A percentile compares a stretch with the other conserved stretches of the same genome.
These are phyloP conservation scores for Clonostachys chloroleuca DNA, from an alignment of 2,329 filamentous ascomycete genomes.

Conservation along the genomic window DNA sequence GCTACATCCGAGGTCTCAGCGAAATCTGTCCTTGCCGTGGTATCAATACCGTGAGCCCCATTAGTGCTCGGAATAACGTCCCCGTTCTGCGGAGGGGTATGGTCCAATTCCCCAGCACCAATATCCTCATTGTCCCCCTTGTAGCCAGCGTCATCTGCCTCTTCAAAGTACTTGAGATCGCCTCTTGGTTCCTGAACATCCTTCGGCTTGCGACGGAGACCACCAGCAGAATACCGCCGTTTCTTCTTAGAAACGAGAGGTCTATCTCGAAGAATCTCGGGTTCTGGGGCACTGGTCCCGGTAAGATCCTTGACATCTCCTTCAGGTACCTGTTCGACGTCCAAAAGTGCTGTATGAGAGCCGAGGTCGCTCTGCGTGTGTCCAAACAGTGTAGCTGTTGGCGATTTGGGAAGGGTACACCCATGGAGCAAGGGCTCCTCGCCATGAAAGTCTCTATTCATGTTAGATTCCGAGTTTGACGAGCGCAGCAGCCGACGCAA, in stretches of 20 bases:
- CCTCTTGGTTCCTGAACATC: constrained; percentile 69
- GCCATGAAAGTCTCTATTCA: constrained; percentile 10
- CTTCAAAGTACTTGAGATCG: constrained; percentile 86
- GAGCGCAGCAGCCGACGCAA: constrained; percentile 39
- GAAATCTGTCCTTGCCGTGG: neutral
- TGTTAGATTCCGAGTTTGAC: constrained; percentile 37
- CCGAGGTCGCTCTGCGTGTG: constrained; percentile 28
- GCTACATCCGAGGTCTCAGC: constrained; percentile 15
- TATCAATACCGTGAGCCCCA: constrained; percentile 2
- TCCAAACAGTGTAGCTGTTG: constrained; percentile 1
- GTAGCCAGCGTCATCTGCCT: constrained; percentile 80
- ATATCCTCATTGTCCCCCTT: constrained; percentile 49
- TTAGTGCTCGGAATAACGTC: constrained; percentile 6
- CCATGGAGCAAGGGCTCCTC: constrained; percentile 4
- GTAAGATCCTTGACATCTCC: constrained; percentile 45
- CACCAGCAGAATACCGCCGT: constrained; percentile 83
- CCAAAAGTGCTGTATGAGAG: too few species aligned
- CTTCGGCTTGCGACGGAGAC: constrained; percentile 67
- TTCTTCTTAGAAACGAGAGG: constrained; percentile 39
- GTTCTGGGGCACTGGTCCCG: constrained; percentile 61
- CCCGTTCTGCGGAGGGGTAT: neutral
- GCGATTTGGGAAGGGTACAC: neutral
- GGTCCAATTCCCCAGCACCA: neutral
- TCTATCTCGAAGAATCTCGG: constrained; percentile 45
- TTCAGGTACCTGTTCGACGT: constrained; percentile 6